Percentiles rank a stretch among this genome's conserved stretches.
Evolutionary conservation across 176 grass and related monocot species (phyloP).

Genomic region (Rhipidocladum racemiflorum): DNA sequence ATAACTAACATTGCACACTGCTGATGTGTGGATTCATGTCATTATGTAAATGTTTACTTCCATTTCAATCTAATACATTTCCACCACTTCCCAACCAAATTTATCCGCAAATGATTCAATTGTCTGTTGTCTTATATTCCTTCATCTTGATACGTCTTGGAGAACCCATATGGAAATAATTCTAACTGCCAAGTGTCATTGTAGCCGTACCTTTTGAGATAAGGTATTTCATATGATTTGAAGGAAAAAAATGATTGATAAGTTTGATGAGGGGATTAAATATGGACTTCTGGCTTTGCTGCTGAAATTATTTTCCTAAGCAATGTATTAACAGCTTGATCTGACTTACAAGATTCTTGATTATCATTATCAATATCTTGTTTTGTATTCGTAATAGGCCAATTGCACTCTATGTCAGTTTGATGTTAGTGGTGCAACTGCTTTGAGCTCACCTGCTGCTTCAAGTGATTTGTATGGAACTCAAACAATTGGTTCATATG

Average conservation of each 20-base stretch:
- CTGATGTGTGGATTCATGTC: neutral
- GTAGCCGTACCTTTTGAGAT: slow-evolving; percentile 1
- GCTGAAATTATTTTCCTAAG: neutral
- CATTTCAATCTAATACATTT: no score
- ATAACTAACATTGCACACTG: neutral
- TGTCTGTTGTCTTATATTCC: neutral
- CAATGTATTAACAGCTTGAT: slow-evolving; percentile 1
- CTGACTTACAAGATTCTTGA: neutral
- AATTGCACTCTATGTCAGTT: slow-evolving; percentile 83
- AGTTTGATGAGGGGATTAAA: neutral
- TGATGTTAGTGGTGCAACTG: slow-evolving; percentile 78
- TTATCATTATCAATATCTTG: slow-evolving; percentile 2
- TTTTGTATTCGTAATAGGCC: slow-evolving; percentile 48
- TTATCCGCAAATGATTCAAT: neutral
- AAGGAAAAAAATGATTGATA: neutral
- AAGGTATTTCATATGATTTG: neutral
- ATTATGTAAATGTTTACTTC: neutral
- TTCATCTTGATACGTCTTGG: neutral
- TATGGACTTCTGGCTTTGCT: slow-evolving; percentile 12
- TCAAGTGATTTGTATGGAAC: slow-evolving; percentile 92
- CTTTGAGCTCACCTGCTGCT: slow-evolving; percentile 78
- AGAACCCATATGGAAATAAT: neutral
- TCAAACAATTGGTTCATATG: slow-evolving; percentile 87
- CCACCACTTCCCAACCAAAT: neutral
- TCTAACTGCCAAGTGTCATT: neutral